Conservation (phyloP, 2,329 filamentous ascomycete genomes). For the Didymella pomorum region DNA sequence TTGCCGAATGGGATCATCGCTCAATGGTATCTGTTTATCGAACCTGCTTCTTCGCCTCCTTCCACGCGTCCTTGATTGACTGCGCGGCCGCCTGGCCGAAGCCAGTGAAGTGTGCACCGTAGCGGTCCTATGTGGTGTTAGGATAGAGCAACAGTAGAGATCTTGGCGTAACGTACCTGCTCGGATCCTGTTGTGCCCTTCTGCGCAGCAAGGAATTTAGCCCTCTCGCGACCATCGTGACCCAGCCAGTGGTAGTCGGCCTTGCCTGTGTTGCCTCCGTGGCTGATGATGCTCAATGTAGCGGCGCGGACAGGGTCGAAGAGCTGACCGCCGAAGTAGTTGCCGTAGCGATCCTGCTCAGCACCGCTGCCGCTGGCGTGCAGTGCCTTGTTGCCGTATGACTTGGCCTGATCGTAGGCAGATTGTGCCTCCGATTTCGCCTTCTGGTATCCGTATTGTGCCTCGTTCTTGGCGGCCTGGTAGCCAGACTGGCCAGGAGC, state of each 20-base stretch:
- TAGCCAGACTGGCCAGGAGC: slow-evolving; percentile 25
- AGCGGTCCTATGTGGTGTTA: slow-evolving; percentile 35
- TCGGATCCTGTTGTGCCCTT: slow-evolving; percentile 44
- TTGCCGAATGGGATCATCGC: background rate
- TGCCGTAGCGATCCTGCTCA: slow-evolving; percentile 44
- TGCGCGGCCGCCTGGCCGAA: slow-evolving; percentile 36
- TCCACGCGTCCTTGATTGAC: slow-evolving; percentile 38
- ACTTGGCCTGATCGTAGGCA: slow-evolving; percentile 30
- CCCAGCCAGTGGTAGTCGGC: slow-evolving; percentile 42
- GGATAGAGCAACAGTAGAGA: background rate
- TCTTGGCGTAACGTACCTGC: slow-evolving; percentile 36
- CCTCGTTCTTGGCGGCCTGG: slow-evolving; percentile 32
- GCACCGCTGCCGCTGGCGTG: slow-evolving; percentile 37
- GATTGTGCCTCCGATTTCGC: slow-evolving; percentile 31
- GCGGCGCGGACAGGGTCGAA: slow-evolving; percentile 37
- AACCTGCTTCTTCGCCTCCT: slow-evolving; percentile 33
- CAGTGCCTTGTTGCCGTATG: slow-evolving; percentile 25
- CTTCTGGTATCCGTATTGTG: slow-evolving; percentile 32
- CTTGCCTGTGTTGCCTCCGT: slow-evolving; percentile 34
- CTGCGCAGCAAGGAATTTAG: slow-evolving; percentile 37
- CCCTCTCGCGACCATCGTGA: slow-evolving; percentile 42
- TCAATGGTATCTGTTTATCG: background rate
- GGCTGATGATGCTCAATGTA: slow-evolving; percentile 32
- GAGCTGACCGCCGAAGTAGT: slow-evolving; percentile 40
- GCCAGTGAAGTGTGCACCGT: slow-evolving; percentile 39